Evolutionary conservation across 768 basidiomycete species (phyloP), one percentile per base, ranked within the genome.

Genomic region (Boletus insuetus): DNA sequence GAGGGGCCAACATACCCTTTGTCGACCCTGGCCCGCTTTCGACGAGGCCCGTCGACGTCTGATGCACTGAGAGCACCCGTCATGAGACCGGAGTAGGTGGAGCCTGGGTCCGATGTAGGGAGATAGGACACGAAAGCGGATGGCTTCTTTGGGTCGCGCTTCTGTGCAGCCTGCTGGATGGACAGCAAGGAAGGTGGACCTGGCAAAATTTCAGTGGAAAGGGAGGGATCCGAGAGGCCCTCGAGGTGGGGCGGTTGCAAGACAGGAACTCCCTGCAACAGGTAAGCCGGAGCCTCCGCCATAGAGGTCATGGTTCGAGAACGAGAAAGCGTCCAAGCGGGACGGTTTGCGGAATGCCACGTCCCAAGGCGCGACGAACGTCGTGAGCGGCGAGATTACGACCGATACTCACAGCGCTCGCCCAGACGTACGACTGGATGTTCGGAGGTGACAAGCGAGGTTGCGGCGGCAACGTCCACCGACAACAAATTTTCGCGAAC

Each of bases 151-250:
- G 85, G 85, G 77, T 93, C 90, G 69, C 87, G 85, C 76, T 86
- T 89, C 67, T 84, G 79, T 51, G 81, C 77, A 64, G 81, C 75
- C 74, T 89, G 87, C 73, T 86, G 86, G 55, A 84, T 74, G 64
- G 87, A 83, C 60, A 79, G 75, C 58, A 91, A 72, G 60, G 90
- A 83, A 49, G 91, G 91, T 56, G 91, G 91, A 24, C 90, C 91
- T 67, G 91, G 91, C 64, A 94, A 81, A 75, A 94, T 87, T 80
- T 93, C 91, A 56, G 91, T 94, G 58, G 92, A 91, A 64, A 92
- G 80, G 60, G 82, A 79, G 53, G 87, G 75, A 78, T 94, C 89
- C 53, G 70, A 71, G 40, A 71, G 64, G 62, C 89, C 86, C 70
- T 91, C 90, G 53, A 91, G 82, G 73, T 91, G 87, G 64, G 85